Conservation (phyloP, 129 eudicot genomes). For the Gnaphalium uliginosum region DNA sequence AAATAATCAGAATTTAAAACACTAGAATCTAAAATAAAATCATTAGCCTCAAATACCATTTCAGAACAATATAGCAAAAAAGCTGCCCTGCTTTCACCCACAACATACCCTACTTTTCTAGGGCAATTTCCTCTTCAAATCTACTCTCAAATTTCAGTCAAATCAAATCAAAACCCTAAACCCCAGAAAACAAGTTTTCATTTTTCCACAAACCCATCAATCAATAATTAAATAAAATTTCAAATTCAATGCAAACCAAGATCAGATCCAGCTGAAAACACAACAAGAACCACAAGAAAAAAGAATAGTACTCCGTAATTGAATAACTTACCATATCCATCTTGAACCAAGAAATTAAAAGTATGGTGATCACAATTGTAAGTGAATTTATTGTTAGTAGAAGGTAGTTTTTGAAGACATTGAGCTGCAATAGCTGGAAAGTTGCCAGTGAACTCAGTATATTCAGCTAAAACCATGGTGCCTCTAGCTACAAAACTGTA, state of each 20-base stretch:
- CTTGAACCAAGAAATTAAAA: constrained; percentile 81
- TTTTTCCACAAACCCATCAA: constrained; percentile 13
- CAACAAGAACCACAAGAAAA: not conserved
- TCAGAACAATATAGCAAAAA: constrained; percentile 10
- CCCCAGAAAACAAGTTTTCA: constrained; percentile 20
- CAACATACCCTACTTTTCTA: constrained; percentile 27
- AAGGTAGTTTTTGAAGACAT: constrained; percentile 75
- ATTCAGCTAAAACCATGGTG: constrained; percentile 78
- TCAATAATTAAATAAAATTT: constrained; percentile 8
- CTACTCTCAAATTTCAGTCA: constrained; percentile 12
- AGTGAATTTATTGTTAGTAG: constrained; percentile 64
- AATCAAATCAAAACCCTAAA: constrained; percentile 30
- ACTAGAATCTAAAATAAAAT: constrained; percentile 9
- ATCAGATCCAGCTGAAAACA: constrained; percentile 37
- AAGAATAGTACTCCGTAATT: not conserved
- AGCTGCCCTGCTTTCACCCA: constrained; percentile 14
- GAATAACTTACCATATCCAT: constrained; percentile 62
- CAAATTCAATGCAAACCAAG: constrained; percentile 16
- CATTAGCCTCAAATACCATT: constrained; percentile 6
- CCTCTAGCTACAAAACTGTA: constrained; percentile 94
- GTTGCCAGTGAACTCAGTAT: constrained; percentile 87
- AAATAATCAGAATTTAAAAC: not conserved
- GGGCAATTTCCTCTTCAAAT: constrained; percentile 19
- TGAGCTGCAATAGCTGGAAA: constrained; percentile 89
- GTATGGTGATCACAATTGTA: constrained; percentile 83